These are phyloP conservation scores for Dactylella cylindrospora DNA, from an alignment of 2,329 filamentous ascomycete species.

Conservation along the genomic window DNA sequence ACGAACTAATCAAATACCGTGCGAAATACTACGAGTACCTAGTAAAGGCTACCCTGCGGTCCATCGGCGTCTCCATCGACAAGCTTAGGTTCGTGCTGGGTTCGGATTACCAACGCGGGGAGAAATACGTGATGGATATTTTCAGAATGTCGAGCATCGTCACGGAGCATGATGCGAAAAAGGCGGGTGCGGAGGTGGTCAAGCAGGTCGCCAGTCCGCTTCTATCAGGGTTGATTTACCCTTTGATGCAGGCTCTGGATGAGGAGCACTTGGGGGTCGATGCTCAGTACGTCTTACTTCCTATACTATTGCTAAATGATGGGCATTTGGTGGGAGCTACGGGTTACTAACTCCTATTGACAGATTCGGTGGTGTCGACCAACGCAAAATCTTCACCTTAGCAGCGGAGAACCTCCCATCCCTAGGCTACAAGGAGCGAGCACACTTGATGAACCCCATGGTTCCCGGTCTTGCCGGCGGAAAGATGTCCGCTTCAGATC, in stretches of 20 bases:
- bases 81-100: constrained; percentile 82
- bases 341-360: neutral
- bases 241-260: constrained; percentile 84
- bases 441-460: constrained; percentile 82
- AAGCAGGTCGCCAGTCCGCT: constrained; percentile 82
- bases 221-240: constrained; percentile 75
- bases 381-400: constrained; percentile 83
- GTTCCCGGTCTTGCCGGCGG: constrained; percentile 72
- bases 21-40: constrained; percentile 79
- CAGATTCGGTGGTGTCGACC: constrained; percentile 65
- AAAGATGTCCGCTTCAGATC: constrained; percentile 50
- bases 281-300: constrained; percentile 62
- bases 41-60: constrained; percentile 72
- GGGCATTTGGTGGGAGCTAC: neutral
- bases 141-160: constrained; percentile 72
- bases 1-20: constrained; percentile 80
- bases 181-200: constrained; percentile 88
- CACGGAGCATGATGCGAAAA: constrained; percentile 79
- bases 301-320: neutral
- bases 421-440: constrained; percentile 76
- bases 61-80: constrained; percentile 75
- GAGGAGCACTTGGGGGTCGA: constrained; percentile 88
- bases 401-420: constrained; percentile 83
- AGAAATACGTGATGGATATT: constrained; percentile 82
- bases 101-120: constrained; percentile 73